These are phyloP conservation scores for Verticillium klebahnii DNA, from an alignment of 2,329 filamentous ascomycete species.

Conservation along the genomic window DNA sequence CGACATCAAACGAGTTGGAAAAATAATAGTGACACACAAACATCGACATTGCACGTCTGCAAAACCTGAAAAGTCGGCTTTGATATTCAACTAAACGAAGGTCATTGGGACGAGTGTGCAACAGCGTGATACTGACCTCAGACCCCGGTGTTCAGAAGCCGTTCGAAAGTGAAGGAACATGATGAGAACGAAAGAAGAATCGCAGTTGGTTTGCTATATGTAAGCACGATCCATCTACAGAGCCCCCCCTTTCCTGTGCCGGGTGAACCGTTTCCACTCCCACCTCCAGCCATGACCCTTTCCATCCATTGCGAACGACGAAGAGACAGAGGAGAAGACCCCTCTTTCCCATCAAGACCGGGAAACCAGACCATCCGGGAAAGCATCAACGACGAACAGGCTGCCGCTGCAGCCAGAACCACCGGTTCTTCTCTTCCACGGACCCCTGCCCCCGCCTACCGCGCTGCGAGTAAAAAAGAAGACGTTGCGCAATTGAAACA, in stretches of 20 bases:
- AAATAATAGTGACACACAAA: too few relatives aligned
- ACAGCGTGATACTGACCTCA: too few relatives aligned
- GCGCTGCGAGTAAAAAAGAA: background rate
- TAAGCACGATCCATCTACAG: conserved; percentile 11
- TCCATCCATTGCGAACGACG: conserved; percentile 9
- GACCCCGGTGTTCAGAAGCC: too few relatives aligned
- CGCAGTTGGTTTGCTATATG: conserved; percentile 11
- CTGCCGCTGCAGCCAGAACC: too few relatives aligned
- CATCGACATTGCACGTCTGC: too few relatives aligned
- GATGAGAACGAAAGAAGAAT: conserved; percentile 1
- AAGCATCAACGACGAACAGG: background rate
- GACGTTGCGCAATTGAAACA: background rate
- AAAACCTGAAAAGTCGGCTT: too few relatives aligned
- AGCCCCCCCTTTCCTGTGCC: conserved; percentile 6
- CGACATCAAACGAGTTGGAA: too few relatives aligned
- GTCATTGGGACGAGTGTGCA: too few relatives aligned
- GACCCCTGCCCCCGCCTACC: background rate
- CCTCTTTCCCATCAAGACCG: background rate
- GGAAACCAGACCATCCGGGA: background rate
- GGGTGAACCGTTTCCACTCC: conserved; percentile 5
- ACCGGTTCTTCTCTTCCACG: background rate
- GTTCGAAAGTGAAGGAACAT: background rate
- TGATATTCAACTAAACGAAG: too few relatives aligned
- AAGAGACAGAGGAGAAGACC: background rate
- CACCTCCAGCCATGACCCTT: conserved; percentile 1